Evolutionary conservation across 2,329 filamentous ascomycete species (phyloP).

Genomic region (Fusarium keratoplasticum): DNA sequence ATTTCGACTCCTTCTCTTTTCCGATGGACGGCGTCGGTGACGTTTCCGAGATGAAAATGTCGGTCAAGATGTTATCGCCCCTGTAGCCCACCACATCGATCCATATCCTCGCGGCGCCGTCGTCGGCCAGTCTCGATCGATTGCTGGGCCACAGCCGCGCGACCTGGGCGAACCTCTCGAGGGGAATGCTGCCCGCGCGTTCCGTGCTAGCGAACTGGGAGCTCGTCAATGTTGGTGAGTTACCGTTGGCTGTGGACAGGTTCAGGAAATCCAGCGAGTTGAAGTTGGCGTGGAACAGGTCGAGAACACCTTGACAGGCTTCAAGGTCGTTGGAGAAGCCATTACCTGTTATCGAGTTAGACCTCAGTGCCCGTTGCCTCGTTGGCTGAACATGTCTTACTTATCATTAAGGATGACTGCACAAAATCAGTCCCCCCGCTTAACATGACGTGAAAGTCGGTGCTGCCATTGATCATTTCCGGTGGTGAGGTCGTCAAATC

Average conservation of each 20-base stretch:
- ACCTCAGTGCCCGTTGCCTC: background rate
- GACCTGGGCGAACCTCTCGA: slow-evolving; percentile 1
- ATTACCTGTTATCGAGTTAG: background rate
- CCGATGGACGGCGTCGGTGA: background rate
- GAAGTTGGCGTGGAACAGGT: background rate
- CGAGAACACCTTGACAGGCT: background rate
- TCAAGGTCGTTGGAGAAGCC: background rate
- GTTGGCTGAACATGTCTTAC: background rate
- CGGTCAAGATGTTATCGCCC: background rate
- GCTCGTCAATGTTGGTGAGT: background rate
- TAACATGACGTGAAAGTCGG: background rate
- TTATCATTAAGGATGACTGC: background rate
- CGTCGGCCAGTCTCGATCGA: background rate
- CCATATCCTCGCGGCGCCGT: background rate
- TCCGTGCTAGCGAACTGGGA: background rate
- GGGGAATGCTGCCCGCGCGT: background rate
- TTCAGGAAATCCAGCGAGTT: background rate
- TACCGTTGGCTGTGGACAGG: background rate
- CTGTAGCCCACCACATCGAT: background rate
- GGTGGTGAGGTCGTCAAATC: background rate
- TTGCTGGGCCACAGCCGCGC: slow-evolving; percentile 9
- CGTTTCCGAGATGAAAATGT: background rate
- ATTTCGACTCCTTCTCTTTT: slow-evolving; percentile 6
- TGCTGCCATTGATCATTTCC: background rate
- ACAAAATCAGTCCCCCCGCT: background rate